These are phyloP conservation scores for Podospora bellae-mahoneyi DNA, from an alignment of 495 filamentous ascomycete species.

Conservation along the genomic window DNA sequence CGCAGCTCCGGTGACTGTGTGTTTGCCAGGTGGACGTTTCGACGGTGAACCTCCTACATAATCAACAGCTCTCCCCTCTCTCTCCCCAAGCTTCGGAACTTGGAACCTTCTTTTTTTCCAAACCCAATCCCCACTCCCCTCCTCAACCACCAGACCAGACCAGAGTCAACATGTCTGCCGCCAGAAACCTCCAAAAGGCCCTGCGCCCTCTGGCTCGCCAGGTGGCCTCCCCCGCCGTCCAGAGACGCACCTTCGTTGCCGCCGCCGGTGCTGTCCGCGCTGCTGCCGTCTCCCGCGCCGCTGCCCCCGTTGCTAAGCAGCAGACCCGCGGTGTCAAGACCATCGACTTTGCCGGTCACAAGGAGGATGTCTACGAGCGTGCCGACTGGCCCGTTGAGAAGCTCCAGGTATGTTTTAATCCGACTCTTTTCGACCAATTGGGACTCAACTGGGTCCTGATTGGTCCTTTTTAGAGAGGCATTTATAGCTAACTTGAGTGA, in stretches of 20 bases:
- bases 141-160: slow-evolving; percentile 12
- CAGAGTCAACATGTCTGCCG: slow-evolving; percentile 67
- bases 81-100: neutral
- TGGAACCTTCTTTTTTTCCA: slow-evolving; percentile 22
- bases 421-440: neutral
- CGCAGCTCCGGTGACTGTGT: slow-evolving; percentile 23
- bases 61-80: slow-evolving; percentile 4
- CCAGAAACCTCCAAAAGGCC: slow-evolving; percentile 76
- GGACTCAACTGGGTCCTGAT: neutral
- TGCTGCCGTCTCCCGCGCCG: slow-evolving; percentile 52
- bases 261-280: slow-evolving; percentile 59
- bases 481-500: slow-evolving; percentile 2
- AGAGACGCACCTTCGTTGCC: slow-evolving; percentile 67
- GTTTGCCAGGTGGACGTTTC: slow-evolving; percentile 7
- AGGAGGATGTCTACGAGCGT: slow-evolving; percentile 95
- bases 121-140: slow-evolving; percentile 23
- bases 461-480: neutral
- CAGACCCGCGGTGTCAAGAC: slow-evolving; percentile 77
- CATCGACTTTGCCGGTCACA: slow-evolving; percentile 88
- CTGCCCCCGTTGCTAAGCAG: slow-evolving; percentile 48
- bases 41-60: slow-evolving; percentile 24
- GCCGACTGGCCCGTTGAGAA: slow-evolving; percentile 97
- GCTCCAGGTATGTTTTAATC: slow-evolving; percentile 66
- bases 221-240: slow-evolving; percentile 61
- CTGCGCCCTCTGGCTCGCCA: slow-evolving; percentile 74